Percentiles rank a stretch among this genome's conserved stretches.
phyloP scores from a whole-genome alignment of 164 flowering plant genomes.

The Magnolia sinica region DNA sequence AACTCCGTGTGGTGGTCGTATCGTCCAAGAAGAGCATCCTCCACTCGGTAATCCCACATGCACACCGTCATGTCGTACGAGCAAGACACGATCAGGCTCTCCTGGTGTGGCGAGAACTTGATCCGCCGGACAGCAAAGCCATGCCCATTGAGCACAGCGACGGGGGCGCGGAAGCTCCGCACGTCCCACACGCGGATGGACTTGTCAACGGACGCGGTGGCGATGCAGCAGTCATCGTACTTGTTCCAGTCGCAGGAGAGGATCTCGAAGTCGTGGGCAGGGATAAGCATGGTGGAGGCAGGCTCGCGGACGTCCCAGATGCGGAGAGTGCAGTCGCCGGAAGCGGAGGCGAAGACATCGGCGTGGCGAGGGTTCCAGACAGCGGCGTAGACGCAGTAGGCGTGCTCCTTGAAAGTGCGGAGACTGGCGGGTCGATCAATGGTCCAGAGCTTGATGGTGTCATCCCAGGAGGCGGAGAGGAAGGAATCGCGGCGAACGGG shows the following conservation, averaged over 20 bases:
- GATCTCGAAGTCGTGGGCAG: conserved; percentile 79
- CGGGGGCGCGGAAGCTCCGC: conserved; percentile 31
- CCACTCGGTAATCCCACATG: conserved; percentile 80
- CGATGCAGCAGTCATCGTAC: conserved; percentile 74
- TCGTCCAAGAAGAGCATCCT: conserved; percentile 76
- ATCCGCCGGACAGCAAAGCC: conserved; percentile 73
- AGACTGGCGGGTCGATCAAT: conserved; percentile 70
- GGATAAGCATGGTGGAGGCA: conserved; percentile 64
- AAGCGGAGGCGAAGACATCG: conserved; percentile 90
- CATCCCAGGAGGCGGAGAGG: conserved; percentile 84
- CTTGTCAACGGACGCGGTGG: conserved; percentile 77
- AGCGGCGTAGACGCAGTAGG: conserved; percentile 78
- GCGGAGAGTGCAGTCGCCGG: conserved; percentile 77
- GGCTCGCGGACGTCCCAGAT: conserved; percentile 96
- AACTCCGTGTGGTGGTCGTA: conserved; percentile 97
- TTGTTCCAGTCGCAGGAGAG: conserved; percentile 88
- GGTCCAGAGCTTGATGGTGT: conserved; percentile 82
- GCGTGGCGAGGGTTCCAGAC: conserved; percentile 91
- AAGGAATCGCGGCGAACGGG: conserved; percentile 87
- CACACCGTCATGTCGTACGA: conserved; percentile 95
- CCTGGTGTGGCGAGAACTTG: conserved; percentile 78
- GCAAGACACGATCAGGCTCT: conserved; percentile 56
- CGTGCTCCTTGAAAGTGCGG: conserved; percentile 88
- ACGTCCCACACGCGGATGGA: conserved; percentile 88
- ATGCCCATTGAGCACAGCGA: conserved; percentile 38